phyloP scores from a whole-genome alignment of 2,329 filamentous ascomycete species.

The Fusarium heterosporum region DNA sequence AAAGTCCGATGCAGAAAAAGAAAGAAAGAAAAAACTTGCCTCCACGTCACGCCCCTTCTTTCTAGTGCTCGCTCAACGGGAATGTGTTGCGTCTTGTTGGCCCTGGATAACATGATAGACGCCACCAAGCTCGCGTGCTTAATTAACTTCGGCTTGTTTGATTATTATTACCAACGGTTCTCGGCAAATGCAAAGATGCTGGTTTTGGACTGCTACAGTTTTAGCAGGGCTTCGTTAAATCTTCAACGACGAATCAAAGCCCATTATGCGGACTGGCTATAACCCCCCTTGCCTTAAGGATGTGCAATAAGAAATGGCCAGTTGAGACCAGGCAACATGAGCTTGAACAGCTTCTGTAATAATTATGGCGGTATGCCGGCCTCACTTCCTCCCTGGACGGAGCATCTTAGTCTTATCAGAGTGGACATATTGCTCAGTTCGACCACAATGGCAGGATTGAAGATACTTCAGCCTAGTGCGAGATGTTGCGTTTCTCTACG shows the following conservation, averaged over 20 bases:
- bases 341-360: too few relatives aligned
- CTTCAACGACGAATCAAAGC: neutral
- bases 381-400: too few relatives aligned
- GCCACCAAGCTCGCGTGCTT: slow-evolving; percentile 3
- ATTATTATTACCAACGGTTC: slow-evolving; percentile 19
- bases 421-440: neutral
- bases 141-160: slow-evolving; percentile 6
- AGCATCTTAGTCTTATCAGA: neutral
- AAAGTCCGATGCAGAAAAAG: slow-evolving; percentile 17
- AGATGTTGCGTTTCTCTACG: slow-evolving; percentile 18
- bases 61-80: slow-evolving; percentile 15
- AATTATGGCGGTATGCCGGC: too few relatives aligned
- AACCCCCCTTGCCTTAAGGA: neutral
- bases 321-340: too few relatives aligned
- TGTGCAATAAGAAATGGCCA: too few relatives aligned
- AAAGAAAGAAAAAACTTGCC: slow-evolving; percentile 2
- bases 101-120: neutral
- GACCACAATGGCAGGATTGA: slow-evolving; percentile 2
- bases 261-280: neutral
- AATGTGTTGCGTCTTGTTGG: neutral
- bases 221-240: neutral
- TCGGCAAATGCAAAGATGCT: neutral
- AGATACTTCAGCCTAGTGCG: neutral
- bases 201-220: slow-evolving; percentile 2
- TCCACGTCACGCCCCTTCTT: slow-evolving; percentile 21